A percentile compares a stretch with the other conserved stretches of the same genome.
These are phyloP conservation scores for Epichloe festucae DNA, from an alignment of 2,329 filamentous ascomycete genomes.

Conservation along the genomic window DNA sequence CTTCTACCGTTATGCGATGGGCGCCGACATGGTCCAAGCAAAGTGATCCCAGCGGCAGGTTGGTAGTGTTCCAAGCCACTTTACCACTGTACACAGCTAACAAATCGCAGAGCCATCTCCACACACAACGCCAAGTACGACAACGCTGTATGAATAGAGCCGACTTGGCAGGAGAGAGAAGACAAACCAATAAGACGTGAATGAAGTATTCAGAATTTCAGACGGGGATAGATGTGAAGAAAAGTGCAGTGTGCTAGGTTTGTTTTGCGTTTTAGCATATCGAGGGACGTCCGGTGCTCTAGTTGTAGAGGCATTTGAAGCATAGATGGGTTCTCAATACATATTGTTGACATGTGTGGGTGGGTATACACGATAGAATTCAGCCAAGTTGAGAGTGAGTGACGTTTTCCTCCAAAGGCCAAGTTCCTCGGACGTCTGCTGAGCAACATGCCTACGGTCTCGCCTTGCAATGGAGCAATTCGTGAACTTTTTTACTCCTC, in stretches of 20 bases:
- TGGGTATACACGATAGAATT: too few relatives aligned
- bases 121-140: constrained; percentile 67
- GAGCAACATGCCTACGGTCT: too few relatives aligned
- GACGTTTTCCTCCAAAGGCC: too few relatives aligned
- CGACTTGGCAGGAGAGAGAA: background rate
- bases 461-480: too few relatives aligned
- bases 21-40: constrained; percentile 95
- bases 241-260: background rate
- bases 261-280: background rate
- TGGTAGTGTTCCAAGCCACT: constrained; percentile 8
- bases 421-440: too few relatives aligned
- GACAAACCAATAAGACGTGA: background rate
- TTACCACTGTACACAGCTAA: constrained; percentile 6
- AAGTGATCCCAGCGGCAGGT: constrained; percentile 88
- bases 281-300: background rate
- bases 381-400: too few relatives aligned
- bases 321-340: background rate
- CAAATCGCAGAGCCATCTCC: constrained; percentile 51
- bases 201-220: background rate
- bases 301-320: background rate
- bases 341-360: background rate
- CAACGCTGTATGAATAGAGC: constrained; percentile 22
- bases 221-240: background rate
- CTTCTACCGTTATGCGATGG: constrained; percentile 90
- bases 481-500: too few relatives aligned